phyloP scores from a whole-genome alignment of 2,329 filamentous ascomycete species.

The Trichoderma harzianum region DNA sequence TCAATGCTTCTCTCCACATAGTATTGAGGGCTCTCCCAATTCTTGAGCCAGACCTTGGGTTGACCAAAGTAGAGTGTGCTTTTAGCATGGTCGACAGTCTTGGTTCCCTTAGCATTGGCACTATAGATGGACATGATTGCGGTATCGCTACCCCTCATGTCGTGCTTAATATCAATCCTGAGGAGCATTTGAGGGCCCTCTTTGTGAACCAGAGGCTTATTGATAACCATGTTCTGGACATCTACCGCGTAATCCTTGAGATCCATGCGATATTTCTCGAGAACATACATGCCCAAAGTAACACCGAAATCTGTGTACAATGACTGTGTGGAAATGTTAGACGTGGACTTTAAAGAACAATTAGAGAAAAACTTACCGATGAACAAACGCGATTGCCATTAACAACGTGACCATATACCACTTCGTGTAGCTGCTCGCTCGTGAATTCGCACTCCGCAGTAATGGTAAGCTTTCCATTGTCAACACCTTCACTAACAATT shows the following conservation, averaged over 20 bases:
- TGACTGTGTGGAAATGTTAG: conserved; percentile 24
- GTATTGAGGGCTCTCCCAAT: conserved; percentile 10
- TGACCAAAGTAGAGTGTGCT: conserved; percentile 16
- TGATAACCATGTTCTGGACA: conserved; percentile 43
- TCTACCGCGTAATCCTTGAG: conserved; percentile 31
- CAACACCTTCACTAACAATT: background rate
- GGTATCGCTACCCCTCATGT: background rate
- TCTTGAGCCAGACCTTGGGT: conserved; percentile 9
- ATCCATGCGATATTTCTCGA: background rate
- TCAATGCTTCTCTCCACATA: conserved; percentile 15
- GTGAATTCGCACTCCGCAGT: conserved; percentile 65
- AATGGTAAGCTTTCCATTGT: conserved; percentile 42
- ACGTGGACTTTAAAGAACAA: conserved; percentile 24
- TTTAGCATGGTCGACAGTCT: conserved; percentile 10
- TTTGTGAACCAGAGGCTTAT: conserved; percentile 19
- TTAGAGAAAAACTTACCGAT: conserved; percentile 35
- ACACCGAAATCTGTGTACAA: conserved; percentile 60
- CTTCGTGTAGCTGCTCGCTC: conserved; percentile 56
- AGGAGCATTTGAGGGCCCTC: background rate
- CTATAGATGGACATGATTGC: conserved; percentile 9
- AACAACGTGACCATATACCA: conserved; percentile 63
- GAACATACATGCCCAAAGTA: conserved; percentile 57
- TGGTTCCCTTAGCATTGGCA: conserved; percentile 34
- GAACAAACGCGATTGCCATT: conserved; percentile 65
- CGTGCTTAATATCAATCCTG: background rate